Conservation (phyloP, 768 basidiomycete genomes). For the Boletus barrowsii region DNA sequence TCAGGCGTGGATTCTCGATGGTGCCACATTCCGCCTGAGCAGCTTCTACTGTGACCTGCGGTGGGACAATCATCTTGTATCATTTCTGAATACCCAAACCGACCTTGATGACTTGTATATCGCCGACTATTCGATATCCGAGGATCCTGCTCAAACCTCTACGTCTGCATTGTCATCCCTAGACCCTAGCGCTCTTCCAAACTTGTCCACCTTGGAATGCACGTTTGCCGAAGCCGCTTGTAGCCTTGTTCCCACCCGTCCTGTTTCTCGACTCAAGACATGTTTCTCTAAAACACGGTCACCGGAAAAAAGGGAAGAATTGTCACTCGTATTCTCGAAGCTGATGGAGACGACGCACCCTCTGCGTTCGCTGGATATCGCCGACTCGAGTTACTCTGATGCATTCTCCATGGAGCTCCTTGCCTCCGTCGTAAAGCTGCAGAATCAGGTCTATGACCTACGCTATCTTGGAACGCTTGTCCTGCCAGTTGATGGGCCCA, state of each 20-base stretch:
- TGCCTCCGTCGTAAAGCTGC: slow-evolving; percentile 36
- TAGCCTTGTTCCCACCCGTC: slow-evolving; percentile 53
- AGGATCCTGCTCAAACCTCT: slow-evolving; percentile 8
- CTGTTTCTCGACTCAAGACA: slow-evolving; percentile 62
- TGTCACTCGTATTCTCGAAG: slow-evolving; percentile 45
- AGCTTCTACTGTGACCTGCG: slow-evolving; percentile 64
- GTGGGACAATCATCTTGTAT: slow-evolving; percentile 56
- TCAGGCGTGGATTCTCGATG: slow-evolving; percentile 38
- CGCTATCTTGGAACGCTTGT: slow-evolving; percentile 64
- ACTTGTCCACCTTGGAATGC: slow-evolving; percentile 56
- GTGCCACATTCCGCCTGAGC: slow-evolving; percentile 51
- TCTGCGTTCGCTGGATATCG: slow-evolving; percentile 56
- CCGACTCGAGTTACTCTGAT: slow-evolving; percentile 57
- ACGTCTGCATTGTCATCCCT: slow-evolving; percentile 16
- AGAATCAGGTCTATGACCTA: slow-evolving; percentile 37
- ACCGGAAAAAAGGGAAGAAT: slow-evolving; percentile 50
- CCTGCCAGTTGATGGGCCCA: slow-evolving; percentile 48
- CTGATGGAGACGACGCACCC: slow-evolving; percentile 43
- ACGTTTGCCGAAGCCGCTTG: slow-evolving; percentile 65
- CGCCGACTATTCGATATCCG: slow-evolving; percentile 31
- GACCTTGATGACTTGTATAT: slow-evolving; percentile 31
- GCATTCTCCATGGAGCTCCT: slow-evolving; percentile 55
- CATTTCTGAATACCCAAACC: slow-evolving; percentile 27
- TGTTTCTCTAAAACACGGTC: slow-evolving; percentile 57
- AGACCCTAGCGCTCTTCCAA: slow-evolving; percentile 40